Evolutionary conservation across 805 yeast genomes (phyloP).

Genomic region (Lipomyces mesembrius): DNA sequence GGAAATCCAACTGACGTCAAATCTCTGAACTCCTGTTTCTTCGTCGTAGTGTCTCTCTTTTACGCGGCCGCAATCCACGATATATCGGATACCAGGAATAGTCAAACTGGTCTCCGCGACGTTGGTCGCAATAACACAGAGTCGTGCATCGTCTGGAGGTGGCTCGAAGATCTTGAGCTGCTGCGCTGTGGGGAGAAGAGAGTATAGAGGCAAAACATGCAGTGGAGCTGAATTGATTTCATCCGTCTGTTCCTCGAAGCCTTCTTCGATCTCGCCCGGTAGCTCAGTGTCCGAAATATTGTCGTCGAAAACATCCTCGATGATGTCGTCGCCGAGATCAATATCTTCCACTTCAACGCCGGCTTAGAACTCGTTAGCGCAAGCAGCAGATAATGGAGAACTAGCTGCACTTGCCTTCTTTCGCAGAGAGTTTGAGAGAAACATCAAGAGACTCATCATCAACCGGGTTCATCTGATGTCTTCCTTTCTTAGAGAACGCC

Average conservation of each 20-base stretch:
- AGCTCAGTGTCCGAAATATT: slow-evolving; percentile 47
- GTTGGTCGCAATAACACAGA: slow-evolving; percentile 94
- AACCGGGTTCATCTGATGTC: slow-evolving; percentile 38
- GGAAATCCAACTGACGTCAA: slow-evolving; percentile 87
- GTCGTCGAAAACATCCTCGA: slow-evolving; percentile 30
- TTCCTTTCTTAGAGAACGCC: slow-evolving; percentile 63
- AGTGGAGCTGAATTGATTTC: slow-evolving; percentile 62
- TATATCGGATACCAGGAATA: slow-evolving; percentile 92
- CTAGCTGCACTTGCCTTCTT: slow-evolving; percentile 42
- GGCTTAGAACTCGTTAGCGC: slow-evolving; percentile 14
- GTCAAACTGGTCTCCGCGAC: slow-evolving; percentile 98
- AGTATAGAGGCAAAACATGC: slow-evolving; percentile 89
- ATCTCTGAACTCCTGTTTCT: slow-evolving; percentile 88
- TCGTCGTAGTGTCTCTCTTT: slow-evolving; percentile 85
- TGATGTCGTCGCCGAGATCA: slow-evolving; percentile 50
- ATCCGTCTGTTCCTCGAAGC: slow-evolving; percentile 67
- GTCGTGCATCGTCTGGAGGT: slow-evolving; percentile 83
- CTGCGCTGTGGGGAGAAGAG: slow-evolving; percentile 89
- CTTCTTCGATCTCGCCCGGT: slow-evolving; percentile 58
- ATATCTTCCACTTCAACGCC: slow-evolving; percentile 82
- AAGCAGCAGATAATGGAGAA: slow-evolving; percentile 16
- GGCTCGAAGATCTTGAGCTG: slow-evolving; percentile 89
- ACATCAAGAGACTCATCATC: slow-evolving; percentile 41
- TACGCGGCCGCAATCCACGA: slow-evolving; percentile 92
- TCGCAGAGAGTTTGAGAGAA: slow-evolving; percentile 35